Percentiles rank a stretch among this genome's conserved stretches.
Evolutionary conservation across 345 rosid genomes (phyloP).

Genomic region (Balakata baccata): DNA sequence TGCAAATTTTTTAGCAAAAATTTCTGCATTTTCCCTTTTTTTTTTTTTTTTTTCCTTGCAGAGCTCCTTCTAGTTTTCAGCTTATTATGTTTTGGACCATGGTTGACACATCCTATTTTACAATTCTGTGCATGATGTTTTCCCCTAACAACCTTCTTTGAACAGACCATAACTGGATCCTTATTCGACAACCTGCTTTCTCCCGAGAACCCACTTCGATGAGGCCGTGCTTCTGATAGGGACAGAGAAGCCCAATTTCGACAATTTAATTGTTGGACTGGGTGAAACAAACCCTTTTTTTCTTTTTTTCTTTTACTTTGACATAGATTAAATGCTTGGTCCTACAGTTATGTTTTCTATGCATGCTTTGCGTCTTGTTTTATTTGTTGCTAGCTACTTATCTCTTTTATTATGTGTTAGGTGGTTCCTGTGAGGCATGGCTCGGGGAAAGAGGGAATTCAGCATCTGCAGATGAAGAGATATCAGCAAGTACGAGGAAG

Average conservation of each 20-base stretch:
- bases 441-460: slow-evolving; percentile 41
- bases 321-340: not conserved
- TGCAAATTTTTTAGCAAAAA: not conserved
- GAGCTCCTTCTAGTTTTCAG: not conserved
- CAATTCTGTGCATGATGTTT: no score
- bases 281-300: not conserved
- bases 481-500: slow-evolving; percentile 24
- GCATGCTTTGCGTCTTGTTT: not conserved
- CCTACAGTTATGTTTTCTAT: not conserved
- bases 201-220: not conserved
- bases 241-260: not conserved
- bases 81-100: not conserved
- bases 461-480: slow-evolving; percentile 16
- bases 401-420: slow-evolving; percentile 28
- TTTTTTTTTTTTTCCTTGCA: not conserved
- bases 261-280: not conserved
- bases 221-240: not conserved
- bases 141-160: no score
- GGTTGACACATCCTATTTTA: no score
- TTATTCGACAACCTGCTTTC: not conserved
- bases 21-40: not conserved
- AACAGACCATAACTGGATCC: not conserved
- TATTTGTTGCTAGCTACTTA: slow-evolving; percentile 4
- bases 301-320: no score
- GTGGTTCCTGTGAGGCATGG: slow-evolving; percentile 63